These are phyloP conservation scores for Margaritispora aquatica DNA, from an alignment of 495 filamentous ascomycete species.

Conservation along the genomic window DNA sequence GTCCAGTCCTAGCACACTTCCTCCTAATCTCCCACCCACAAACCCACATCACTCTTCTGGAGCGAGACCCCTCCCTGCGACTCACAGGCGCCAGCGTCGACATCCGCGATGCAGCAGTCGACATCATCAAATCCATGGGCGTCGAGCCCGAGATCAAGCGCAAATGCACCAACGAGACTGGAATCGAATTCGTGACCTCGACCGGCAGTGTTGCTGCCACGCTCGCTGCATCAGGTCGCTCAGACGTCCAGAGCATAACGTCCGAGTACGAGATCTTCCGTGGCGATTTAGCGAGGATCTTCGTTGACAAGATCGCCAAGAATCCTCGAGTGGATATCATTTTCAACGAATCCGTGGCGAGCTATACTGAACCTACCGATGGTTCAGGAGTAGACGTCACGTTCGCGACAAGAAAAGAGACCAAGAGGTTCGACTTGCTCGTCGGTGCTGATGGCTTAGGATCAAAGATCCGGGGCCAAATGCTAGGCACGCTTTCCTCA, in stretches of 20 bases:
- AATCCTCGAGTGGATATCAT: conserved; percentile 10
- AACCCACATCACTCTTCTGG: conserved; percentile 42
- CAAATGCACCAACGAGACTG: conserved; percentile 22
- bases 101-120: conserved; percentile 28
- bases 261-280: conserved; percentile 25
- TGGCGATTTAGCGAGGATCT: conserved; percentile 21
- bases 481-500: conserved; percentile 31
- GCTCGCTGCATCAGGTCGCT: conserved; percentile 5
- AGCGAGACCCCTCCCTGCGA: conserved; percentile 29
- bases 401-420: conserved; percentile 20
- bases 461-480: conserved; percentile 41
- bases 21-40: conserved; percentile 36
- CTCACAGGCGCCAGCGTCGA: conserved; percentile 31
- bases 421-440: conserved; percentile 39
- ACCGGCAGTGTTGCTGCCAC: conserved; percentile 27
- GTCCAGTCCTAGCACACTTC: conserved; percentile 44
- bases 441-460: conserved; percentile 43
- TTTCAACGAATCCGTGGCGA: conserved; percentile 4
- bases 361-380: conserved; percentile 8
- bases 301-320: conserved; percentile 24
- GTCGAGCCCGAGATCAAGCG: conserved; percentile 22
- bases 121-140: conserved; percentile 30
- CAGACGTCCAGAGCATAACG: conserved; percentile 17
- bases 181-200: conserved; percentile 19
- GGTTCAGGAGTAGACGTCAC: conserved; percentile 11